Base-by-base conservation (phyloP, 148 eudicot genomes). In the Chenopodium quinoa region DNA sequence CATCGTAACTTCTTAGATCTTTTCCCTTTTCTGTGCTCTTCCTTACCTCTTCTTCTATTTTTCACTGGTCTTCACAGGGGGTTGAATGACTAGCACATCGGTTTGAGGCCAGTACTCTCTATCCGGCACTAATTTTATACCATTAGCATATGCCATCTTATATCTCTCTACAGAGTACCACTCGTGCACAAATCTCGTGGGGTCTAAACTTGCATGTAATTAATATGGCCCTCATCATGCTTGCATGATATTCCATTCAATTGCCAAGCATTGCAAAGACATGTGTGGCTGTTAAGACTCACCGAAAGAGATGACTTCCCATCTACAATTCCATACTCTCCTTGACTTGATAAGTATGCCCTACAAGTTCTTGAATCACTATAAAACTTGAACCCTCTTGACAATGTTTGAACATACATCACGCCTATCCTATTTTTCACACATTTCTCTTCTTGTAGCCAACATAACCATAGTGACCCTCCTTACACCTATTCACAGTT, bases 21-120 rank as follows among this genome's bases (percentile, higher is more conserved):
- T 37, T 37, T 37, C 40, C 40, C 40, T 37, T 37, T 37, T 37
- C 40, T 37, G 7, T 37, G 40, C 40, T 37, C 40, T 37, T 37
- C 40, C 40, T 37, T 12, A 64, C 68, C 58, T 44, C 80, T 77
- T 25, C 10, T 77, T 63, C 71, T 64, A 25, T 77, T 64, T 13
- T 11, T 77, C 10, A 25, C 11, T 6, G 80, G 69, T 34, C 68
- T 58, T 7, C 13, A 27, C 8, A 0, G 72, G 72, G 2, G 60
- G 72, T 17, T 10, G 11, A 6, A 78, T 64, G 17, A 10, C 34
- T 3, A 54, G 71, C 17, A 22, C 7, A 0, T 77, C 54, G 64
- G 12, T 17, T 8, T 46, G 10, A 12, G 27, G 72, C 20, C 80
- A 64, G 2, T 78, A n/a, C 4, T 65, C 72, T n/a, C 4, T 2